phyloP scores from a whole-genome alignment of 768 basidiomycete species.

The Mycena galopus region DNA sequence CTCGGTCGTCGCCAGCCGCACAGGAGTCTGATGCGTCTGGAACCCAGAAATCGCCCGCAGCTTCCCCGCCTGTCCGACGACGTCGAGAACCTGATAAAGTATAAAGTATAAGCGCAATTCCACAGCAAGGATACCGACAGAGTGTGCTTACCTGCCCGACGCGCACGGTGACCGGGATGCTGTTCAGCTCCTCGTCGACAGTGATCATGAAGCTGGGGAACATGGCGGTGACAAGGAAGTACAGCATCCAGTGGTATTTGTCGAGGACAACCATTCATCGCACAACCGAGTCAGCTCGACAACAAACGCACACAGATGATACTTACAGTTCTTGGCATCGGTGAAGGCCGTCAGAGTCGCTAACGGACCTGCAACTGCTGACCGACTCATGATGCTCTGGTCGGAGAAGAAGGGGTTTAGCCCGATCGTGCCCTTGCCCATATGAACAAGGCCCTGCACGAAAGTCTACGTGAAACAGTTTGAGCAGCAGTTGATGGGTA shows the following conservation, averaged over 20 bases:
- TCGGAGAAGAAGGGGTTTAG: constrained; percentile 98
- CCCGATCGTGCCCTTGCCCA: constrained; percentile 99
- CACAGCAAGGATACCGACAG: neutral
- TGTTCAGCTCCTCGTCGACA: constrained; percentile 91
- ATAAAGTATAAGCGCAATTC: neutral
- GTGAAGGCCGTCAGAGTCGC: constrained; percentile 93
- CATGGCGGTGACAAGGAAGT: constrained; percentile 96
- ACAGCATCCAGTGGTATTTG: constrained; percentile 99
- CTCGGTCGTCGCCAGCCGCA: constrained; percentile 94
- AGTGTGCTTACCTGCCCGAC: constrained; percentile 83
- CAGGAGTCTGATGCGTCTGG: constrained; percentile 98
- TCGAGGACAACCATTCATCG: constrained; percentile 86
- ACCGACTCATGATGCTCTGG: constrained; percentile 88
- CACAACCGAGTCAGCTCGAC: constrained; percentile 11
- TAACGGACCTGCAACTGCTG: constrained; percentile 90
- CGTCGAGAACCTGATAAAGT: constrained; percentile 93
- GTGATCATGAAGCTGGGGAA: constrained; percentile 99
- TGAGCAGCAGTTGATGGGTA: neutral
- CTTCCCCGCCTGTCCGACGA: constrained; percentile 97
- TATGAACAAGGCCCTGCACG: constrained; percentile 96
- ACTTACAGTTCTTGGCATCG: constrained; percentile 75
- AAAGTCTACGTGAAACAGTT: constrained; percentile 70
- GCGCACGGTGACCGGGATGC: constrained; percentile 90
- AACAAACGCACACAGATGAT: neutral
- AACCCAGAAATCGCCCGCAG: constrained; percentile 96